Evolutionary conservation across 2,329 filamentous ascomycete species (phyloP), one percentile per base, ranked within the genome.

Genomic region (Microcyclosporella mali): DNA sequence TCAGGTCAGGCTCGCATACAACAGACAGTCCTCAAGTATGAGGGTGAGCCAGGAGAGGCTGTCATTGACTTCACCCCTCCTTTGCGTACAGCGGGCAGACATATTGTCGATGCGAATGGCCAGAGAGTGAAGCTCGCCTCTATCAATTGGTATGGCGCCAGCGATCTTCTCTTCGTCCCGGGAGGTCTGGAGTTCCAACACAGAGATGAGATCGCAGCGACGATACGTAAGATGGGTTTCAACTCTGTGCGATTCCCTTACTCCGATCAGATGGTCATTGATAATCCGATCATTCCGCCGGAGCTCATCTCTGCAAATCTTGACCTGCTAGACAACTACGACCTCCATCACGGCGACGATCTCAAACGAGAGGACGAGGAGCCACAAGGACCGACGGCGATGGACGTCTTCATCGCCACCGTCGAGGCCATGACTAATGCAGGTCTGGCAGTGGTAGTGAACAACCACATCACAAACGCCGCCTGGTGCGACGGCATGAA

Each of bases 101-200:
- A 82, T 50, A 71, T 85, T 19, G 70, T 84, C 40, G 81, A 84
- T 63, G 64, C 70, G 7, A 56, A 66, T 1, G 76, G 73, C 30
- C 68, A 71, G 21, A 72, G 78, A 21, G 78, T 80, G 63, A 81
- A 80, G 65, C 69, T 85, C 6, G 66, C 76, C 14, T 80, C 77
- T 15, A 69, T 84, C 56, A 85, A 85, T 64, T 85, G 81, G 81
- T 85, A 85, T 58, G 81, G 82, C 27, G 81, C 75, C 2, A 82
- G 78, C 57, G 81, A 85, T 56, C 74, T 82, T 65, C 69, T 78
- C 41, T 83, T 81, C 54, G 72, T 84, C 9, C 72, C 78, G 0
- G 77, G 79, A 28, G 81, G 81, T 0, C 68, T 85, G 30, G 79
- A 84, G 50, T 65, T 80, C 16, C 72, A 74, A 55, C 79, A 84